Conservation (phyloP, 2,329 filamentous ascomycete genomes). For the Reticulascus tulasneorum region DNA sequence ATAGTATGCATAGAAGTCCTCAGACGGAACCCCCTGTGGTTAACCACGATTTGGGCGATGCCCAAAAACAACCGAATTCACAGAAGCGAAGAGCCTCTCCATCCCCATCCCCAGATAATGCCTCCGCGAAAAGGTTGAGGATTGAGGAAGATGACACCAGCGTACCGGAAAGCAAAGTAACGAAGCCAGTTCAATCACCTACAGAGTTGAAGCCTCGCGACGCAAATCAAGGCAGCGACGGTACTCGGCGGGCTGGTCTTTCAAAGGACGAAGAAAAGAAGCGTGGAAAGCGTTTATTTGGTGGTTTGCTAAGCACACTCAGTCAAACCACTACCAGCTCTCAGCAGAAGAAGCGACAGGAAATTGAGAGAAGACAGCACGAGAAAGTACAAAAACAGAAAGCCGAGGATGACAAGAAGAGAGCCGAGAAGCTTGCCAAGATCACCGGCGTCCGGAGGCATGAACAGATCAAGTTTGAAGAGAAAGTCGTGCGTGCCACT, state of each 20-base stretch:
- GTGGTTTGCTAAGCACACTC: slow-evolving; percentile 72
- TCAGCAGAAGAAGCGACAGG: slow-evolving; percentile 66
- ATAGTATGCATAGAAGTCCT: no score
- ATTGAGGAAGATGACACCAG: slow-evolving; percentile 9
- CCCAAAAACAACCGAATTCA: neutral
- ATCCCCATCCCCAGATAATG: slow-evolving; percentile 13
- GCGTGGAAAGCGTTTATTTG: slow-evolving; percentile 81
- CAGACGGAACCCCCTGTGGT: no score
- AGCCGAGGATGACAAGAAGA: slow-evolving; percentile 65
- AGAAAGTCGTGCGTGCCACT: slow-evolving; percentile 61
- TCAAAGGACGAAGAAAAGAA: slow-evolving; percentile 68
- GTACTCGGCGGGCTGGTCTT: slow-evolving; percentile 28
- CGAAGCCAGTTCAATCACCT: neutral
- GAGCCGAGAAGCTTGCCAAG: slow-evolving; percentile 61
- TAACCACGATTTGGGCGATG: no score
- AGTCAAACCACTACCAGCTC: slow-evolving; percentile 64
- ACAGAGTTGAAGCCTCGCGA: neutral
- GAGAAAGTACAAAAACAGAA: slow-evolving; percentile 71
- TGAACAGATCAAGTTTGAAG: slow-evolving; percentile 73
- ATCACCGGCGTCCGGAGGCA: slow-evolving; percentile 56
- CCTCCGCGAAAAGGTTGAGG: slow-evolving; percentile 11
- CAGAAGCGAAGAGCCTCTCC: slow-evolving; percentile 29
- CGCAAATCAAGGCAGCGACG: slow-evolving; percentile 10
- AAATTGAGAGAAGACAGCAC: slow-evolving; percentile 79
- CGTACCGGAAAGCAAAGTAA: neutral